These are phyloP conservation scores for Cercospora berteroae DNA, from an alignment of 2,329 filamentous ascomycete genomes.

Conservation along the genomic window DNA sequence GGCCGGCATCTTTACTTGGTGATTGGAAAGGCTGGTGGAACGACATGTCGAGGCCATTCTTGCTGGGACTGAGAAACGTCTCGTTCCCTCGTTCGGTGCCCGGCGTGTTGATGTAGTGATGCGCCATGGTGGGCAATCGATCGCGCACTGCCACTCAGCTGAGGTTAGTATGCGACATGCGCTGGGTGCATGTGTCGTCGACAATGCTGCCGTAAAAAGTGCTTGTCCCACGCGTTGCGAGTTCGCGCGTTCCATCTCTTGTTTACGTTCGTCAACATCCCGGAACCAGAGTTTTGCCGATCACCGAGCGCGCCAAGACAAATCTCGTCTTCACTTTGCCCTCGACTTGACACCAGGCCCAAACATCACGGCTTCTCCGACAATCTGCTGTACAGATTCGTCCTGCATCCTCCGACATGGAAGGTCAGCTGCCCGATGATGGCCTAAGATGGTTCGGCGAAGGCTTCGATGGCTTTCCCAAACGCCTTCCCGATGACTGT, in stretches of 20 bases:
- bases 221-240: neutral
- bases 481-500: constrained; percentile 73
- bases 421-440: constrained; percentile 45
- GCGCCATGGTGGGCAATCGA: constrained; percentile 40
- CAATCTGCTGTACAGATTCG: neutral
- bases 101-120: constrained; percentile 71
- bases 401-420: constrained; percentile 12
- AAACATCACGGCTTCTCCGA: neutral
- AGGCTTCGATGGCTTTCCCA: constrained; percentile 64
- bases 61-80: constrained; percentile 63
- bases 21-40: constrained; percentile 85
- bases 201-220: neutral
- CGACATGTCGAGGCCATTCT: constrained; percentile 65
- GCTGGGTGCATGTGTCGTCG: neutral
- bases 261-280: constrained; percentile 9
- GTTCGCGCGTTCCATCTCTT: neutral
- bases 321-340: neutral
- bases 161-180: constrained; percentile 1
- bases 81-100: constrained; percentile 80
- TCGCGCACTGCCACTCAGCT: neutral
- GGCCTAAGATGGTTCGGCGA: constrained; percentile 65
- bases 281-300: neutral
- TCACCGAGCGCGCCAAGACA: neutral
- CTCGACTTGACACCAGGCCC: neutral
- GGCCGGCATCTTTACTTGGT: constrained; percentile 67